Evolutionary conservation across 2,329 filamentous ascomycete genomes (phyloP).

Genomic region (Pyrenophora tritici-repentis): DNA sequence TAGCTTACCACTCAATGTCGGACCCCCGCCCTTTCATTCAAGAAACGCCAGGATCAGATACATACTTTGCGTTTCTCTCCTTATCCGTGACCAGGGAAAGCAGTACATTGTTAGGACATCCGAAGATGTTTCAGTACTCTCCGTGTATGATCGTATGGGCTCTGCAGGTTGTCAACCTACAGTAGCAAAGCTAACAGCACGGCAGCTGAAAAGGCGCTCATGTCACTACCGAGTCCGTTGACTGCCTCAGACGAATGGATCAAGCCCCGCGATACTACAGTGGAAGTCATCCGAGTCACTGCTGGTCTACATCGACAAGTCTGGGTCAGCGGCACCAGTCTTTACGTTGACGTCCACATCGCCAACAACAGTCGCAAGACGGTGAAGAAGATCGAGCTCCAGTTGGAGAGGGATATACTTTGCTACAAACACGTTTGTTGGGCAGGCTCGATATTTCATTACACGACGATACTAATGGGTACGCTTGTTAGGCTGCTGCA

Average conservation of each 20-base stretch:
- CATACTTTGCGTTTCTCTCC: constrained; percentile 53
- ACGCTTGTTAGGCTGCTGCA: constrained; percentile 50
- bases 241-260: constrained; percentile 56
- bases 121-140: constrained; percentile 56
- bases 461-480: constrained; percentile 24
- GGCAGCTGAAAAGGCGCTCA: constrained; percentile 58
- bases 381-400: constrained; percentile 57
- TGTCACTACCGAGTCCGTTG: constrained; percentile 58
- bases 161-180: neutral
- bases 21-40: constrained; percentile 59
- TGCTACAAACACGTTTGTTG: constrained; percentile 56
- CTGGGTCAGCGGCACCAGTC: constrained; percentile 61
- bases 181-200: constrained; percentile 9
- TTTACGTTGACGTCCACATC: constrained; percentile 61
- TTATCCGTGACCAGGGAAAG: constrained; percentile 55
- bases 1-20: constrained; percentile 59
- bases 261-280: constrained; percentile 46
- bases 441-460: neutral
- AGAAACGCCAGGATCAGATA: constrained; percentile 59
- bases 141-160: constrained; percentile 58
- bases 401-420: constrained; percentile 57
- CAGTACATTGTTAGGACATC: constrained; percentile 57
- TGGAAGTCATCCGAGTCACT: constrained; percentile 56
- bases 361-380: constrained; percentile 56
- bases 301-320: constrained; percentile 62